Evolutionary conservation across 179 eudicot species (phyloP).

Genomic region (Actinidia arguta): DNA sequence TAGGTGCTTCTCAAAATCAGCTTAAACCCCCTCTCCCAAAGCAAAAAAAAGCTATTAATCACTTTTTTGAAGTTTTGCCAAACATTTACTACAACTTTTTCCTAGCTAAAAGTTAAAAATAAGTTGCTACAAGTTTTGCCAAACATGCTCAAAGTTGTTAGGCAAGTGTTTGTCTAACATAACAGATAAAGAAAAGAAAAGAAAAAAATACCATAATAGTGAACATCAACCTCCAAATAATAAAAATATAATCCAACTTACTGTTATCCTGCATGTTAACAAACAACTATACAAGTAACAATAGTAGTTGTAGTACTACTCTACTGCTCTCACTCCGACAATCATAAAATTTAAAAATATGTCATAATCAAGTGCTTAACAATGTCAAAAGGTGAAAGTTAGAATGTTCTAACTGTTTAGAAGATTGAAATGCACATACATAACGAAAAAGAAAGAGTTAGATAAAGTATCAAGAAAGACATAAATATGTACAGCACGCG

Average conservation of each 20-base stretch:
- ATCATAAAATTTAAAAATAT: neutral
- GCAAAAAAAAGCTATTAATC: too few species aligned
- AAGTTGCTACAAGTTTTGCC: too few species aligned
- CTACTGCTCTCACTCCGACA: neutral
- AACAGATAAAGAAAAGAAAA: conserved; percentile 1
- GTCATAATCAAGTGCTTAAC: conserved; percentile 5
- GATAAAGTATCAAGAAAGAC: neutral
- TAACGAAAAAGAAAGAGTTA: neutral
- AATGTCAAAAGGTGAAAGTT: neutral
- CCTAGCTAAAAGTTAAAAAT: too few species aligned
- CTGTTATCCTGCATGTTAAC: neutral
- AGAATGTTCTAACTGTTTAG: neutral
- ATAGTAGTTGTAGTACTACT: neutral
- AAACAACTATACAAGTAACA: neutral
- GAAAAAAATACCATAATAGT: conserved; percentile 72
- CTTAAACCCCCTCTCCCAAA: too few species aligned
- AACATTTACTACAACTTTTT: too few species aligned
- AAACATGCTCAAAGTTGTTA: too few species aligned
- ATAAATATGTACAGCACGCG: too few species aligned
- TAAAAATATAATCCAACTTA: neutral
- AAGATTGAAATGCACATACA: neutral
- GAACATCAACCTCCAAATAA: neutral
- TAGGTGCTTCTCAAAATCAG: too few species aligned
- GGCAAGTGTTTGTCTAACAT: neutral
- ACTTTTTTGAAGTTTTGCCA: too few species aligned